Evolutionary conservation across 2,329 filamentous ascomycete species (phyloP), one percentile per base, ranked within the genome.

Genomic region (Aaosphaeria pasadenensis): DNA sequence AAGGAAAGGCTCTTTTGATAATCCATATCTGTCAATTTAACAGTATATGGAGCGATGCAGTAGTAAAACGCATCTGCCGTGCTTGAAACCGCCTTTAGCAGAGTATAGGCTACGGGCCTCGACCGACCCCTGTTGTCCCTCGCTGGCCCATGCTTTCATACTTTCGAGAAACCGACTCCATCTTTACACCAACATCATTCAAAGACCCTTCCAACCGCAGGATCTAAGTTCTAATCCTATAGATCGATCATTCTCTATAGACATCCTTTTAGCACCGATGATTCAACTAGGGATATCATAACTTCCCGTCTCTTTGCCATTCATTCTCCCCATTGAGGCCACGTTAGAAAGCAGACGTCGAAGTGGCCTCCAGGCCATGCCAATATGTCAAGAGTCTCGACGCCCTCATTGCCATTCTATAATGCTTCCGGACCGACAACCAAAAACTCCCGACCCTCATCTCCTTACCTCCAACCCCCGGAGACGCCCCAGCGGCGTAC

Each of bases 351-450:
- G 52, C 61, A 60, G 52, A 57, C 63, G 54, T 58, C 59, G 55
- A 48, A 52, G 54, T 56, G 56, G 56, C 56, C 56, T 48, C 53
- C 55, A 52, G 73, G 73, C 71, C 67, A 76, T 79, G 76, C 77
- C 74, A 83, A 71, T 65, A 86, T 86, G 82, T 84, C 81, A 72
- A 80, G 77, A 72, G 77, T 78, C 64, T 74, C 76, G 57, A 80
- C 80, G 55, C 80, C 81, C 59, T 74, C 78, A 54, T 71, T 85
- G 53, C 82, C 82, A 59, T 71, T 82, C 59, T 77, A 79, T 71
- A 77, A 82, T 75, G 74, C 64, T 52, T 57, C 75, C 13, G 54
- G 59, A 33, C 52, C 51, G 44, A 54, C 58, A 49, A 61, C 56
- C 38, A 65, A 62, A 46, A 47, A 59, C n/a, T 54, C 62, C 24